These are phyloP conservation scores for Geotrichum candidum DNA, from an alignment of 1,139 yeast species.

Conservation along the genomic window DNA sequence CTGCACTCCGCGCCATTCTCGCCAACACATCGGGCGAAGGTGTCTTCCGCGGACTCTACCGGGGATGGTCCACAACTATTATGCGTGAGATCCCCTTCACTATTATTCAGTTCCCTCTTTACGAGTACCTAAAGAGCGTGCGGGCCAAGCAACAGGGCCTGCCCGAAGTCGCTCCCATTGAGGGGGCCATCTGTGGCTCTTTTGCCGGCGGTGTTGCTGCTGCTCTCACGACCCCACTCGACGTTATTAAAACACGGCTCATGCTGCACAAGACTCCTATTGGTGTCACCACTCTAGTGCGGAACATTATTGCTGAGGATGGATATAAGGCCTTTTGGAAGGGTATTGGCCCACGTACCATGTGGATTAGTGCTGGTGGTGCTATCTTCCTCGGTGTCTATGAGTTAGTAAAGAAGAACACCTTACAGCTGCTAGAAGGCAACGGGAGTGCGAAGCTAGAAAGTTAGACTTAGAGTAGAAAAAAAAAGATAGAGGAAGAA, in stretches of 20 bases:
- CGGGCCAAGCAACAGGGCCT: constrained; percentile 25
- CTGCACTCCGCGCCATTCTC: constrained; percentile 58
- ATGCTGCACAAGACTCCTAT: constrained; percentile 63
- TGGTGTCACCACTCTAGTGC: constrained; percentile 36
- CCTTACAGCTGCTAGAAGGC: constrained; percentile 4
- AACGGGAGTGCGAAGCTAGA: neutral
- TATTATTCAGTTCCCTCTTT: constrained; percentile 86
- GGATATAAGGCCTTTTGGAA: constrained; percentile 63
- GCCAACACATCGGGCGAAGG: constrained; percentile 70
- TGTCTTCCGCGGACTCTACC: constrained; percentile 64
- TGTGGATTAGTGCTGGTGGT: constrained; percentile 98
- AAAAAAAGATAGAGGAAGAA: neutral
- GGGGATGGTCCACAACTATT: constrained; percentile 91
- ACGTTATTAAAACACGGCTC: constrained; percentile 83
- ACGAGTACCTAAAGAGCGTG: constrained; percentile 68
- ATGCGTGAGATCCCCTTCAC: constrained; percentile 96
- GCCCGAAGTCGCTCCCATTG: constrained; percentile 49
- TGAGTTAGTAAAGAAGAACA: constrained; percentile 53
- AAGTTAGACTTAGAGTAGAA: neutral
- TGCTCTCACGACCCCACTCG: constrained; percentile 88
- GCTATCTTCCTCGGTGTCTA: constrained; percentile 93
- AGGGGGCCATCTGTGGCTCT: constrained; percentile 93
- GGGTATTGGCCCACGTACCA: constrained; percentile 90
- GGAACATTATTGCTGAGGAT: constrained; percentile 51
- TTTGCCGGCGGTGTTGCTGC: constrained; percentile 95